A percentile compares a stretch with the other conserved stretches of the same genome.
phyloP scores from a whole-genome alignment of 371 early-diverging fungal genomes.

The Rhizopus delemar region DNA sequence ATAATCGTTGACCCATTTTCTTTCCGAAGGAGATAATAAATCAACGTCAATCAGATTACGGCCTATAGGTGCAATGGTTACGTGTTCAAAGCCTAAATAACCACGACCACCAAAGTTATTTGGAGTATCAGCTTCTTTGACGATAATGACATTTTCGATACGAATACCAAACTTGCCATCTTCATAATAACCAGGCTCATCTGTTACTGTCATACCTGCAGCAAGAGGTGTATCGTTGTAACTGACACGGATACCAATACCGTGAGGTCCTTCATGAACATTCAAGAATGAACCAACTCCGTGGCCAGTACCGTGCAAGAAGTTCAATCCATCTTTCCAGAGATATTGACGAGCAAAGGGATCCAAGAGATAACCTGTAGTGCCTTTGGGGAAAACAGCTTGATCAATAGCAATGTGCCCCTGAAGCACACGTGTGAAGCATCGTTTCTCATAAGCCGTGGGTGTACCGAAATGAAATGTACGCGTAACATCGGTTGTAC shows the following conservation, averaged over 20 bases:
- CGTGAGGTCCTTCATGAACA: conserved; percentile 99
- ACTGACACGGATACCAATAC: conserved; percentile 79
- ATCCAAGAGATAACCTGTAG: conserved; percentile 84
- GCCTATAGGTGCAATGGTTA: conserved; percentile 85
- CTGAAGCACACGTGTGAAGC: conserved; percentile 97
- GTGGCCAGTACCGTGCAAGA: conserved; percentile 99
- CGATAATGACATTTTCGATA: conserved; percentile 91
- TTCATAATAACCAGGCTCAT: conserved; percentile 98
- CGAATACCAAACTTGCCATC: conserved; percentile 98
- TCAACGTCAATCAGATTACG: conserved; percentile 71
- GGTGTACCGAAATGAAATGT: conserved; percentile 95
- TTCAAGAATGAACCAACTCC: conserved; percentile 99
- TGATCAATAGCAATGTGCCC: conserved; percentile 94
- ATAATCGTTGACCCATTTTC: conserved; percentile 85
- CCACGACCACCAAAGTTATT: conserved; percentile 81
- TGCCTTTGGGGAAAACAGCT: conserved; percentile 87
- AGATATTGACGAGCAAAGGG: conserved; percentile 85
- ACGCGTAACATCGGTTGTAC: conserved; percentile 99
- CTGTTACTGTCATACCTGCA: conserved; percentile 90
- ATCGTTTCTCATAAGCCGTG: conserved; percentile 81
- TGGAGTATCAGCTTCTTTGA: conserved; percentile 66
- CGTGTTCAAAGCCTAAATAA: conserved; percentile 88
- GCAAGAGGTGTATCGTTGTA: conserved; percentile 75
- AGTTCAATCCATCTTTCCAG: conserved; percentile 95
- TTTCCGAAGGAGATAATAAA: conserved; percentile 73